These are phyloP conservation scores for Phytophthora megakarya DNA, from an alignment of 352 stramenopile genomes.

Conservation along the genomic window DNA sequence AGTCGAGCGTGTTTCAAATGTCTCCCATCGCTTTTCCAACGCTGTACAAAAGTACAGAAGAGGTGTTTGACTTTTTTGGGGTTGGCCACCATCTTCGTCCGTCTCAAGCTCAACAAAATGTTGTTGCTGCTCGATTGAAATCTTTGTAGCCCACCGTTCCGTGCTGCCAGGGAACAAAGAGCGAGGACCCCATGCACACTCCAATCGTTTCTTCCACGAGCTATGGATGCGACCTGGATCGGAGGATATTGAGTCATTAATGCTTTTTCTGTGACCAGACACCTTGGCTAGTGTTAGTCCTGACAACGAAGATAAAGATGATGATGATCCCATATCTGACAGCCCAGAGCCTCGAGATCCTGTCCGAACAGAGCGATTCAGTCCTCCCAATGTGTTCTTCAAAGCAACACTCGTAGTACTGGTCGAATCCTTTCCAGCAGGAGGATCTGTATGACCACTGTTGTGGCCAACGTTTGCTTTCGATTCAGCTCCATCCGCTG, in stretches of 20 bases:
- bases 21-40: constrained; percentile 53
- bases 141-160: constrained; percentile 32
- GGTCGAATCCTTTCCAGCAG: constrained; percentile 7
- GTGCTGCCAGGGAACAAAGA: constrained; percentile 48
- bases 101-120: constrained; percentile 36
- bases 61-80: constrained; percentile 38
- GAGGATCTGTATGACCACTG: constrained; percentile 1
- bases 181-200: constrained; percentile 61
- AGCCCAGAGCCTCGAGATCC: constrained; percentile 15
- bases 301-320: constrained; percentile 31
- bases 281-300: constrained; percentile 16
- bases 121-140: constrained; percentile 5
- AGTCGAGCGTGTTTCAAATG: constrained; percentile 59
- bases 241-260: constrained; percentile 27
- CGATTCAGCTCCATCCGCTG: constrained; percentile 16
- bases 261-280: constrained; percentile 15
- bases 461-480: background rate
- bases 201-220: constrained; percentile 63
- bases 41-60: constrained; percentile 53
- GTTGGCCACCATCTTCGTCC: constrained; percentile 18
- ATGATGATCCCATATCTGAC: constrained; percentile 16
- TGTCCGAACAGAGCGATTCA: constrained; percentile 23
- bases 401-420: background rate
- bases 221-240: constrained; percentile 40
- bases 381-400: constrained; percentile 14